Percentiles rank a stretch among this genome's conserved stretches.
These are phyloP conservation scores for Skeletonema costatum DNA, from an alignment of 108 stramenopile species.

Conservation along the genomic window DNA sequence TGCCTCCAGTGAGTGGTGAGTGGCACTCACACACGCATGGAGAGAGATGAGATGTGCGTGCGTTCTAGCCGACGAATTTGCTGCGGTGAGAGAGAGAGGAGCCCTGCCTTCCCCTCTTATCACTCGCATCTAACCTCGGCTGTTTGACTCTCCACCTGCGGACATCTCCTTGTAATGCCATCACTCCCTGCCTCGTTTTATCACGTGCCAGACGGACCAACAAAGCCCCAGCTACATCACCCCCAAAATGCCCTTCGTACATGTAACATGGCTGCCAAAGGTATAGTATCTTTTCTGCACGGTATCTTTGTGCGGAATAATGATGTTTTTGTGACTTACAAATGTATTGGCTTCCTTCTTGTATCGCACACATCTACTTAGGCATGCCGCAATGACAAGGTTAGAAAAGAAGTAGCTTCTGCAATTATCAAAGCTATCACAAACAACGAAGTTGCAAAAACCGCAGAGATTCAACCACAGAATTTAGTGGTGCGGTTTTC, in stretches of 20 bases:
- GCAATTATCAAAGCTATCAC: constrained; percentile 43
- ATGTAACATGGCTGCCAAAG: constrained; percentile 40
- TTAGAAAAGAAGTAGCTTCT: constrained; percentile 33
- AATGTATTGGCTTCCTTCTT: neutral
- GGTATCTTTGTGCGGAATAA: neutral
- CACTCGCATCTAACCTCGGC: too few relatives aligned
- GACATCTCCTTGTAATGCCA: too few relatives aligned
- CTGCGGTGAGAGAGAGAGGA: too few relatives aligned
- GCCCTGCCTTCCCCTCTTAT: too few relatives aligned
- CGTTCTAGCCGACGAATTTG: too few relatives aligned
- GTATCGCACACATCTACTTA: neutral
- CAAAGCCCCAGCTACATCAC: too few relatives aligned
- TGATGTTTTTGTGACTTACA: neutral
- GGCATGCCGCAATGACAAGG: constrained; percentile 37
- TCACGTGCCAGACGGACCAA: too few relatives aligned
- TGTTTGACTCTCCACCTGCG: too few relatives aligned
- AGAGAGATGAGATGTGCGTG: too few relatives aligned
- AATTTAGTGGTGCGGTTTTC: constrained; percentile 34
- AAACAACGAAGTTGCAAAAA: constrained; percentile 38
- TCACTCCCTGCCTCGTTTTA: too few relatives aligned
- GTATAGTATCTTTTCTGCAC: constrained; percentile 3
- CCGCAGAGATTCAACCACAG: constrained; percentile 24
- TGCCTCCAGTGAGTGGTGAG: too few relatives aligned
- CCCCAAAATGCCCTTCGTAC: constrained; percentile 26
- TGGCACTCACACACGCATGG: too few relatives aligned